A percentile compares a stretch with the other conserved stretches of the same genome.
phyloP scores from a whole-genome alignment of 73 alveolate species.

The Stentor roeselii region DNA sequence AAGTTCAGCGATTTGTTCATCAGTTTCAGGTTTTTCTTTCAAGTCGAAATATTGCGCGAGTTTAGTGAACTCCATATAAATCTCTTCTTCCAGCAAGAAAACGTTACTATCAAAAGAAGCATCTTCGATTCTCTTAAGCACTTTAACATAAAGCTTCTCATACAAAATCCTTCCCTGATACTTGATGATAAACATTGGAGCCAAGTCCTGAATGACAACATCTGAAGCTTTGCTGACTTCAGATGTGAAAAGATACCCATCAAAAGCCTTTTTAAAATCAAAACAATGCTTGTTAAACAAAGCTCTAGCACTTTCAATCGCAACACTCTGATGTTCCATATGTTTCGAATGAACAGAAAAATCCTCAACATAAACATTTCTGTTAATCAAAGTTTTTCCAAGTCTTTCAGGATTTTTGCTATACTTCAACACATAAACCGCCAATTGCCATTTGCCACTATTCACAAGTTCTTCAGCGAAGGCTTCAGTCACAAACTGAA shows the following conservation, averaged over 20 bases:
- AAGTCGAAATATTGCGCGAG: background rate
- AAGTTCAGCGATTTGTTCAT: background rate
- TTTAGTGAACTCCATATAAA: background rate
- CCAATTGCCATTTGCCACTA: constrained; percentile 5
- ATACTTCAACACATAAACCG: background rate
- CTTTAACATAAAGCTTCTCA: background rate
- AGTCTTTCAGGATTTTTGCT: background rate
- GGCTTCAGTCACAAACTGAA: background rate
- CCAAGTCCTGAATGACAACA: background rate
- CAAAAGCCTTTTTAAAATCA: background rate
- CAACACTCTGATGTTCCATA: background rate
- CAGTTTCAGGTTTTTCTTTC: too few relatives aligned
- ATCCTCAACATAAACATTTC: too few relatives aligned
- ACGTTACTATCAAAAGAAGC: background rate
- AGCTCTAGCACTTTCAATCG: background rate
- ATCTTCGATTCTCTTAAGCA: background rate
- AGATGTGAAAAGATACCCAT: background rate
- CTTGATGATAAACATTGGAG: background rate
- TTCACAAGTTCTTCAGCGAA: constrained; percentile 6
- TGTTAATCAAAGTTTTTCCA: background rate
- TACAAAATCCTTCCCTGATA: background rate
- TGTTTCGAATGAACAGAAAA: too few relatives aligned
- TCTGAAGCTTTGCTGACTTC: background rate
- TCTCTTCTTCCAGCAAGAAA: background rate
- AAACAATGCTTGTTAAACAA: too few relatives aligned